Conservation (phyloP, 73 alveolate species). For the Blepharisma japonicum region DNA sequence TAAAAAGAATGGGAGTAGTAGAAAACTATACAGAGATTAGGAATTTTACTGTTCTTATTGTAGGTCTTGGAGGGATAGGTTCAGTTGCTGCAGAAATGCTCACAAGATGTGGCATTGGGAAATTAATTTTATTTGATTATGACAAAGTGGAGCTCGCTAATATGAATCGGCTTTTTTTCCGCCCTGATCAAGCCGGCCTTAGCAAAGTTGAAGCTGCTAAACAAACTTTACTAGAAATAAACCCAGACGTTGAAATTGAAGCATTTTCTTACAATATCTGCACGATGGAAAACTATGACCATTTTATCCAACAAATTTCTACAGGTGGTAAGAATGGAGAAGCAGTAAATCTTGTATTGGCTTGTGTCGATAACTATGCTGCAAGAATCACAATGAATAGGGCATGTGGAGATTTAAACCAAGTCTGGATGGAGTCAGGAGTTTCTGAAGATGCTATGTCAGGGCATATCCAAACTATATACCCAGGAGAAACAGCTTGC, state of each 20-base stretch:
- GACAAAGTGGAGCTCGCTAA: constrained; percentile 96
- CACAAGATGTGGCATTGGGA: constrained; percentile 98
- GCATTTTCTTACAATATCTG: constrained; percentile 45
- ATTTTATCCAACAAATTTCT: neutral
- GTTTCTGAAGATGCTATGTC: constrained; percentile 98
- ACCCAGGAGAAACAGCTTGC: constrained; percentile 88
- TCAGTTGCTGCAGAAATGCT: constrained; percentile 99
- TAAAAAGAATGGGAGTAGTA: constrained; percentile 97
- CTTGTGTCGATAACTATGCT: constrained; percentile 98
- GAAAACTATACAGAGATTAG: constrained; percentile 82
- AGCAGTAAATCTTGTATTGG: constrained; percentile 54
- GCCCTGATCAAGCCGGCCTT: constrained; percentile 77
- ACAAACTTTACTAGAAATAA: constrained; percentile 85
- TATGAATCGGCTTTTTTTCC: constrained; percentile 93
- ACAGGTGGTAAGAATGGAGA: neutral
- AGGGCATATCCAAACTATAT: constrained; percentile 88
- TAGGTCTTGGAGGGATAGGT: constrained; percentile 97
- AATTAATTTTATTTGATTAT: constrained; percentile 76
- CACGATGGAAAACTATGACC: constrained; percentile 15
- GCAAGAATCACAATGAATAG: constrained; percentile 97
- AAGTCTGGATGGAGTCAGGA: constrained; percentile 90
- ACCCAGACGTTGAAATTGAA: constrained; percentile 96
- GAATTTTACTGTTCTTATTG: constrained; percentile 71
- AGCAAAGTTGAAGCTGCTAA: constrained; percentile 98
- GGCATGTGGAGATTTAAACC: constrained; percentile 82